Evolutionary conservation across 1,284 basidiomycete species (phyloP), one percentile per base, ranked within the genome.

Genomic region (Fomitopsis schrenkii): DNA sequence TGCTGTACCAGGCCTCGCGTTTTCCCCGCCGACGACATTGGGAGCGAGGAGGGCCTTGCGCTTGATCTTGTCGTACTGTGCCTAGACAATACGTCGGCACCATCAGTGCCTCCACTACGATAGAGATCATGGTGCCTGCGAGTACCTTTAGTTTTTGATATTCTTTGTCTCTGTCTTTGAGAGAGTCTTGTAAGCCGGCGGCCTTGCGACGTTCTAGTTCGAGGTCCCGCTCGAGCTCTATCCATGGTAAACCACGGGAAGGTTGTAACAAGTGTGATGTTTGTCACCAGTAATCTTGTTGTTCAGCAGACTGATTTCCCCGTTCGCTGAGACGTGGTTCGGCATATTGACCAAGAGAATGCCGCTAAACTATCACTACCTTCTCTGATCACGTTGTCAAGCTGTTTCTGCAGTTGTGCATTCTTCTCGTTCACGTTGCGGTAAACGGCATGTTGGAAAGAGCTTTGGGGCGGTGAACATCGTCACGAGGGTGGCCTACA

Each of bases 101-200:
- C 3, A 8, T 22, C n/a, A n/a, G n/a, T 3, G n/a, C 17, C n/a
- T 6, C 15, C n/a, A 8, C 42, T 45, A 15, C 7, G 42, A 19
- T 22, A 19, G 38, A 19, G 5, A 19, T n/a, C 42, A 45, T 19
- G 2, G 38, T 15, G 12, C 12, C 38, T 40, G 38, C 12, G 9
- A 63, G 33, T 52, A 85, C 92, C 79, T 93, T 93, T 57, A 94
- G 83, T 71, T 92, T 94, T 62, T 90, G 88, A 69, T 94, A 94
- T 66, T 94, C 93, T 68, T 90, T 93, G 66, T 93, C 91, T 67
- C 87, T 82, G 66, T 92, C 90, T 67, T 85, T 82, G 5, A 88
- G 79, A 1, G 83, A 76, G 44, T 94, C 91, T 68, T 92, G 90
- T 19, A 90, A 69, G 35, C 92, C 90, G 14, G 85, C 81, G 22